A percentile compares a stretch with the other conserved stretches of the same genome.
Conservation (phyloP, 169 alveolate genomes). For the Amoebophrya sp. region DNA sequence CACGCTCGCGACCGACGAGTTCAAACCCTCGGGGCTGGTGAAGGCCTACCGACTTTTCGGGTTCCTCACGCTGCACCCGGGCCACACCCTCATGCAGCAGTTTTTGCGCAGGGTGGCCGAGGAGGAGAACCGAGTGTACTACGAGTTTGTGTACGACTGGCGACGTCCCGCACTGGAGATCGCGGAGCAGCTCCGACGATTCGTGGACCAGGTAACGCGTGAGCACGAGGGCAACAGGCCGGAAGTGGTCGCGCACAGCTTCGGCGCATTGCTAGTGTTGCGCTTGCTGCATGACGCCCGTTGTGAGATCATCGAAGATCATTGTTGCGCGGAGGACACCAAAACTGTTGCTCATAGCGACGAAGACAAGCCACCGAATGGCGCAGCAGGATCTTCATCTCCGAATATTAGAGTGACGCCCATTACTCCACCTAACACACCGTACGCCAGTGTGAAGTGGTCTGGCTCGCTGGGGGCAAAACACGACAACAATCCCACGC, state of each 20-base stretch:
- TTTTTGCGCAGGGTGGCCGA: background rate
- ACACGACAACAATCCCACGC: background rate
- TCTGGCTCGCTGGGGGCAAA: background rate
- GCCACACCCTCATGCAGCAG: background rate
- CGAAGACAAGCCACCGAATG: background rate
- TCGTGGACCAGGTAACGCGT: background rate
- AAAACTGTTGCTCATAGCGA: no score
- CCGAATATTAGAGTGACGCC: no score
- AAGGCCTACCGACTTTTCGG: background rate
- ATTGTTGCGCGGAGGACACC: no score
- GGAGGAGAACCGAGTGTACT: background rate
- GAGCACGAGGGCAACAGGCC: background rate
- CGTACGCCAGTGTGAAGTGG: background rate
- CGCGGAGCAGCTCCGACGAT: background rate
- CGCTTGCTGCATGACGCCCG: background rate
- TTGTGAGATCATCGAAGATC: no score
- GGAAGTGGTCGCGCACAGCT: background rate
- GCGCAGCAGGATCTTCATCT: no score
- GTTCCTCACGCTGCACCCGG: background rate
- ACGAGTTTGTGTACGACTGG: constrained; percentile 1
- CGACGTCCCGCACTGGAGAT: background rate
- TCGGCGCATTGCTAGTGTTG: background rate
- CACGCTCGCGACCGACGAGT: background rate
- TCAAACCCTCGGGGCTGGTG: background rate
- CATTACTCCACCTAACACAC: no score